Conservation (phyloP, 805 yeast species). For the Wilhelminamyces savonicus region DNA sequence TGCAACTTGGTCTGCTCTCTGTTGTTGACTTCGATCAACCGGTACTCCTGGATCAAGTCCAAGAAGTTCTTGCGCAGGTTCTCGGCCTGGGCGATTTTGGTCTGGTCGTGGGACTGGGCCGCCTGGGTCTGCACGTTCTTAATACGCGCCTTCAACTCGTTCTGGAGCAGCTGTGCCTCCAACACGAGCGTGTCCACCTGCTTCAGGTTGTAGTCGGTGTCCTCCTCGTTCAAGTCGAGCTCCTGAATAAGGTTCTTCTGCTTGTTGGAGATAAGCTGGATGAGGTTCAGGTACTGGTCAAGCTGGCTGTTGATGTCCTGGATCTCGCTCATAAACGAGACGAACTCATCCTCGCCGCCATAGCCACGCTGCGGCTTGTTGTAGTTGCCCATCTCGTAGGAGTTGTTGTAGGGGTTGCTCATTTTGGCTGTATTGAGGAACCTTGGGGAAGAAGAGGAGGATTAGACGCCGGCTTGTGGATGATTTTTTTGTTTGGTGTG, state of each 20-base stretch:
- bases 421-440: background rate
- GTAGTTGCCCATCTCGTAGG: slow-evolving; percentile 24
- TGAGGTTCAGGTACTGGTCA: slow-evolving; percentile 62
- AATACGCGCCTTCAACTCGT: slow-evolving; percentile 66
- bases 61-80: slow-evolving; percentile 79
- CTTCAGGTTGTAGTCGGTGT: slow-evolving; percentile 57
- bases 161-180: slow-evolving; percentile 76
- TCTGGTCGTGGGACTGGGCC: slow-evolving; percentile 52
- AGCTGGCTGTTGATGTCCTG: slow-evolving; percentile 63
- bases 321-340: slow-evolving; percentile 56
- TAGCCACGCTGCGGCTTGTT: slow-evolving; percentile 11
- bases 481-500: background rate
- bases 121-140: slow-evolving; percentile 70
- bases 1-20: slow-evolving; percentile 78
- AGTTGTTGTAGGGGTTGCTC: slow-evolving; percentile 8
- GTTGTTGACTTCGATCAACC: slow-evolving; percentile 80
- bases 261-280: slow-evolving; percentile 61
- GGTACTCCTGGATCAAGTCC: slow-evolving; percentile 79
- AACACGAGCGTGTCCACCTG: slow-evolving; percentile 72
- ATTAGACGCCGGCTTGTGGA: background rate
- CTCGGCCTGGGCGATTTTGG: slow-evolving; percentile 88
- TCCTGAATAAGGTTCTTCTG: slow-evolving; percentile 70
- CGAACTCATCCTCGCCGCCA: slow-evolving; percentile 46
- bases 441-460: background rate
- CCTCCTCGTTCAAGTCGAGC: slow-evolving; percentile 54